Base-by-base conservation (phyloP, 441 rosid genomes). In the Capsella rubella region DNA sequence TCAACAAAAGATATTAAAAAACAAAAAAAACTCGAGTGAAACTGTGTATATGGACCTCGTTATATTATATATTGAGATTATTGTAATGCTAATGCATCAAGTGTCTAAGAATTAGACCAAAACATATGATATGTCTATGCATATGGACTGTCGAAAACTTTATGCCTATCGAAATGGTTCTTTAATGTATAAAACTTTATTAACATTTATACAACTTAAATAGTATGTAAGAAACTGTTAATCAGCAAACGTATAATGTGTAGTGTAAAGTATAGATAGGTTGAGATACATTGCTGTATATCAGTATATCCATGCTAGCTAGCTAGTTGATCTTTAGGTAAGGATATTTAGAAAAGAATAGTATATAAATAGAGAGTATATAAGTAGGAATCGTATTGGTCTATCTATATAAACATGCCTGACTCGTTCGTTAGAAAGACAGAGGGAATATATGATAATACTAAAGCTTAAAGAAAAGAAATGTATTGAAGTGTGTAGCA, bases 141-240 rank as follows among this genome's bases (percentile, higher is more conserved):
- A 75, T 68, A 67, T 61, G 69, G 47, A 67, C 63, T 34, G 78
- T 75, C 74, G 63, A 59, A 75, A 9, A 59, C 15, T 42, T 32
- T 21, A 51, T 60, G 29, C 11, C 12, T 55, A 32, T 64, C 18
- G 39, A 34, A 16, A 63, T 54, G 25, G 67, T 47, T 47, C 4
- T 47, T 21, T 71, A 18, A 27, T 49, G 50, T 70, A 5, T 25
- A 52, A 27, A 25, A 7, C n/a, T 5, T 12, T 27, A 27, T 11
- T 25, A 51, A 51, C 25, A 51, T 21, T 50, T 31, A 31, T 31
- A 31, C 6, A 0, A 31, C 34, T 31, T 31, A 31, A 31, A 31
- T 29, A n/a, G n/a, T n/a, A 21, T 21, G 25, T 21, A 21, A 21
- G 25, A 21, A 21, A 21, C 25, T 21, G 25, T 21, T 1, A 21